phyloP scores from a whole-genome alignment of 768 basidiomycete genomes.

The Leucosporidium scottii region DNA sequence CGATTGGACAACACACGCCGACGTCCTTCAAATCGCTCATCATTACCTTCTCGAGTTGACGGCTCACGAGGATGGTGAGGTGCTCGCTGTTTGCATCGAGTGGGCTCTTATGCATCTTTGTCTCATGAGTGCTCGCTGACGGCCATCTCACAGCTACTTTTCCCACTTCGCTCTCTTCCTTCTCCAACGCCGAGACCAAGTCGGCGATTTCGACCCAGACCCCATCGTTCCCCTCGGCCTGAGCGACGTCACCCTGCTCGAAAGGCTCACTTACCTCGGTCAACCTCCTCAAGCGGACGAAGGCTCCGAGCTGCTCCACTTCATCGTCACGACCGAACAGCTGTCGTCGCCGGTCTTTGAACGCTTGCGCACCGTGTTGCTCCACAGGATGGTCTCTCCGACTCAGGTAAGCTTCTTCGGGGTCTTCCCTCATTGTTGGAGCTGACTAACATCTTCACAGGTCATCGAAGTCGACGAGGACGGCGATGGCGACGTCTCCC shows the following conservation, averaged over 20 bases:
- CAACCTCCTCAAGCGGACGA: neutral
- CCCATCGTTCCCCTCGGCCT: neutral
- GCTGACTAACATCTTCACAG: too few species aligned
- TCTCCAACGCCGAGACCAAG: neutral
- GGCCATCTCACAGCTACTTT: neutral
- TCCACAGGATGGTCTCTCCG: neutral
- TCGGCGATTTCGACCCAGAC: neutral
- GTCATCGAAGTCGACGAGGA: neutral
- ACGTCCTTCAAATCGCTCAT: neutral
- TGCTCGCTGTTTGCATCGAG: neutral
- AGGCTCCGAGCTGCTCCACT: neutral
- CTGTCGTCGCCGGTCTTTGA: neutral
- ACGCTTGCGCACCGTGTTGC: neutral
- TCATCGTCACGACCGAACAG: neutral
- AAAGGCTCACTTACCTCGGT: neutral
- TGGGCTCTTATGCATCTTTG: neutral
- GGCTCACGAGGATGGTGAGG: neutral
- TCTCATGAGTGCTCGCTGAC: neutral
- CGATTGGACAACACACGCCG: neutral
- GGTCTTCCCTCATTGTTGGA: too few species aligned
- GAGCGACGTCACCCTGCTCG: neutral
- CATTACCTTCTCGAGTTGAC: neutral
- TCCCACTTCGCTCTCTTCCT: neutral
- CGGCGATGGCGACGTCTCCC: neutral
- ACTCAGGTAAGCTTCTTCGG: neutral